Base-by-base conservation (phyloP, 257 asterid species). In the Plantago ovata region DNA sequence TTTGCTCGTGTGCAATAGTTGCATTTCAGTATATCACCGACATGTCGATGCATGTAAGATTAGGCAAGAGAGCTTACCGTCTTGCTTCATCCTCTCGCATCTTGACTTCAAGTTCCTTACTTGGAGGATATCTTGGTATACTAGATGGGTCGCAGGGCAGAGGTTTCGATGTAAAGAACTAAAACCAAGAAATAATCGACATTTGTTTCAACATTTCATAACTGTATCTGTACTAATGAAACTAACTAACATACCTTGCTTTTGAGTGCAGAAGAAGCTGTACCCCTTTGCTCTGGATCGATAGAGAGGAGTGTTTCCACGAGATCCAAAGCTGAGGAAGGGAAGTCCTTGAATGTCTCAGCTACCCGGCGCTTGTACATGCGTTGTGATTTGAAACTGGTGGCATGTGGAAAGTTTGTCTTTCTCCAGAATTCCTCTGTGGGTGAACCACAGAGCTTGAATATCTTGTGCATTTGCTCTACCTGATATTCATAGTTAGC, bases 361-460 rank as follows among this genome's bases (percentile, higher is more conserved):
- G 80, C 68, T 53, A 92, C 61, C 23, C 86, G 69, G 13, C 97
- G 85, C 73, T 59, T 82, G 78, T 92, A 85, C 13, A 56, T 44
- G 22, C 65, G 78, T 54, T 81, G 88, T 16, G 96, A 79, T 64
- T 77, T 88, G 41, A 88, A 92, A 65, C 95, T 89, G 38, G 84
- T 74, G 28, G 96, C 94, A 53, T 82, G 94, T 7, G 94, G 96
- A 41, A 83, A 67, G 54, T 85, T 88, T 4, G 85, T 57, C 58
- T 73, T 84, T 43, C 66, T 78, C 98, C 95, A 88, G 62, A 78
- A 92, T 21, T 75, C 86, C 33, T 79, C 90, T 5, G 88, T 67
- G 28, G 98, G 98, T 24, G 98, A 92, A 39, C 98, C 98, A 63
- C 98, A 92, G 24, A 92, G 76, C 84, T 92, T 92, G 76, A 92